Evolutionary conservation across 1,284 basidiomycete genomes (phyloP), one percentile per base, ranked within the genome.

Genomic region (Quambalaria eucalypti): DNA sequence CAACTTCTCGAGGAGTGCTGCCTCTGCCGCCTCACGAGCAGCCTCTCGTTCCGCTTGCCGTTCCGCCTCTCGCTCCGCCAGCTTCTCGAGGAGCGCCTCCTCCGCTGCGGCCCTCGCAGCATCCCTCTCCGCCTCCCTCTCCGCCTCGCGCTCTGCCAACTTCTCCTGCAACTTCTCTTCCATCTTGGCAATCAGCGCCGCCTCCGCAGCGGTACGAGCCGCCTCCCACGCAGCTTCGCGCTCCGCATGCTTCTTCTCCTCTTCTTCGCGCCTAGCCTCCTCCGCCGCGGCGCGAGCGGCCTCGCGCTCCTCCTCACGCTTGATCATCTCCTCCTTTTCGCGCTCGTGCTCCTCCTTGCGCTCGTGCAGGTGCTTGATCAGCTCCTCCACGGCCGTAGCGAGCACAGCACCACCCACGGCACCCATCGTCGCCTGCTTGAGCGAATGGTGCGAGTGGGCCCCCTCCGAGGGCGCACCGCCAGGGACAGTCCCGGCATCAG

Each of bases 331-430:
- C 4, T 49, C 53, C 48, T 59, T 53, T 21, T 39, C 21, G 48
- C 51, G 52, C 47, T 62, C 58, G 8, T 64, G 61, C 31, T 66
- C 63, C 42, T 71, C 67, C 44, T 71, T 66, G 40, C 56, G 52
- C 50, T 62, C 58, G 7, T 69, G 51, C 1, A 69, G 62, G 36
- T 71, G 69, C 57, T 69, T 69, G 46, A 71, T 60, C 39, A 71
- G 69, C 52, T 71, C 69, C 46, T 71, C 69, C 0, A 71, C 67
- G 2, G 69, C 69, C 2, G 66, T 49, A 2, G 66, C 65, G 3
- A 71, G 60, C 6, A 67, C 69, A 14, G 47, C 60, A 5, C 48
- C 53, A 14, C 57, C 55, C 36, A 30, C 55, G 2, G 36, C 55
- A 10, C 54, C 23, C 39, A 28, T 55, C 51, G 50, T 39, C 23